Conservation (phyloP, 2,329 filamentous ascomycete genomes). For the Phialophora tarda region DNA sequence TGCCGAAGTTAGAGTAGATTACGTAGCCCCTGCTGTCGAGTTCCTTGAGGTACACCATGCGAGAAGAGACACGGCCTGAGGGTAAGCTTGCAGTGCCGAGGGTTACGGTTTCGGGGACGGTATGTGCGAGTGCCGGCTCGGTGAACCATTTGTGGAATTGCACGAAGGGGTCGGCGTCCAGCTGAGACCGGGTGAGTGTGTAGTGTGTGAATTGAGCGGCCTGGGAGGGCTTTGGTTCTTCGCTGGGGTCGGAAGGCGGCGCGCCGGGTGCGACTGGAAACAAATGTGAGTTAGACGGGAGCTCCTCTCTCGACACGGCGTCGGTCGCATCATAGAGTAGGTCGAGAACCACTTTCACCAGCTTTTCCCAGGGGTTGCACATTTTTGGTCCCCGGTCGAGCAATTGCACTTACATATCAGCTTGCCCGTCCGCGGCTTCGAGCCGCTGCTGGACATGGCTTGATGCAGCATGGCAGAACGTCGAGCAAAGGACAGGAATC, state of each 20-base stretch:
- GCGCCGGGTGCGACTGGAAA: conserved; percentile 15
- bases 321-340: not conserved
- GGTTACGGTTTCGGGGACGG: conserved; percentile 86
- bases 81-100: conserved; percentile 84
- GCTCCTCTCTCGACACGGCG: not conserved
- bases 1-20: conserved; percentile 91
- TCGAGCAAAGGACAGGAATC: conserved; percentile 4
- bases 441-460: conserved; percentile 21
- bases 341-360: not conserved
- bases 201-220: conserved; percentile 77
- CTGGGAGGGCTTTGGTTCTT: conserved; percentile 25
- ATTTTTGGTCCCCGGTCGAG: not conserved
- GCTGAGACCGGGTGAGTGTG: conserved; percentile 65
- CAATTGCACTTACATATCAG: conserved; percentile 44
- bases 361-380: not conserved
- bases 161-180: conserved; percentile 69
- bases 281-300: conserved; percentile 3
- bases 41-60: conserved; percentile 94
- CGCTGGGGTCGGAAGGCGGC: not conserved
- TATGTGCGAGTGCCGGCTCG: conserved; percentile 67
- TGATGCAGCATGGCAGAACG: conserved; percentile 31
- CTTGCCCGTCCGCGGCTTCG: conserved; percentile 36
- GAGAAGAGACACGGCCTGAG: conserved; percentile 79
- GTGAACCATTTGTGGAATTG: conserved; percentile 94
- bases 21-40: conserved; percentile 83